A percentile compares a stretch with the other conserved stretches of the same genome.
Evolutionary conservation across 345 rosid species (phyloP).

Genomic region (Pistacia atlantica): DNA sequence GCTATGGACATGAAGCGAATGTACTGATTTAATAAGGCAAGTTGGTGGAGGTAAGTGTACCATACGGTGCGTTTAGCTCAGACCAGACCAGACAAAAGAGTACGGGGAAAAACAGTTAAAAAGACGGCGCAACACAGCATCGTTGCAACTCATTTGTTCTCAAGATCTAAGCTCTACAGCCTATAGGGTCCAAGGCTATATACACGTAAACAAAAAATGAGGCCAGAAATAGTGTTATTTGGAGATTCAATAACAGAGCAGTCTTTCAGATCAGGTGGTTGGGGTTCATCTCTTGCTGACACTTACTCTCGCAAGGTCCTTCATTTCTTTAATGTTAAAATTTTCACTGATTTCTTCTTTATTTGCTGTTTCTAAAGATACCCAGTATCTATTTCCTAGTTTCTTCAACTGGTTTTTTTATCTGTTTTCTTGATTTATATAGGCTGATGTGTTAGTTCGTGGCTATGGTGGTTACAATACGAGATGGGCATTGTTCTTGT

Average conservation of each 20-base stretch:
- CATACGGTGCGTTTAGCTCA: neutral
- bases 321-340: neutral
- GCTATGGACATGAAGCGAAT: too few relatives aligned
- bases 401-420: conserved; percentile 3
- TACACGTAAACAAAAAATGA: conserved; percentile 32
- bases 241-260: conserved; percentile 91
- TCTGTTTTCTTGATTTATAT: neutral
- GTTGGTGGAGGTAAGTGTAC: neutral
- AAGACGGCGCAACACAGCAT: too few relatives aligned
- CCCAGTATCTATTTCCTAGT: neutral
- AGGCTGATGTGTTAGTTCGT: conserved; percentile 85
- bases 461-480: conserved; percentile 96
- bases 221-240: conserved; percentile 77
- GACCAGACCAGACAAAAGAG: neutral
- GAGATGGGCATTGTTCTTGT: conserved; percentile 89
- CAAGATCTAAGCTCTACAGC: neutral
- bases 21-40: neutral
- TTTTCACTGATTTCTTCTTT: neutral
- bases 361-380: neutral
- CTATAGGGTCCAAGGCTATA: neutral
- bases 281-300: conserved; percentile 88
- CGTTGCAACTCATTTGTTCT: too few relatives aligned
- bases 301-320: conserved; percentile 79
- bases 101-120: too few relatives aligned
- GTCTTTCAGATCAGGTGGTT: conserved; percentile 77